Base-by-base conservation (phyloP, 441 rosid species). In the Croton setiger region DNA sequence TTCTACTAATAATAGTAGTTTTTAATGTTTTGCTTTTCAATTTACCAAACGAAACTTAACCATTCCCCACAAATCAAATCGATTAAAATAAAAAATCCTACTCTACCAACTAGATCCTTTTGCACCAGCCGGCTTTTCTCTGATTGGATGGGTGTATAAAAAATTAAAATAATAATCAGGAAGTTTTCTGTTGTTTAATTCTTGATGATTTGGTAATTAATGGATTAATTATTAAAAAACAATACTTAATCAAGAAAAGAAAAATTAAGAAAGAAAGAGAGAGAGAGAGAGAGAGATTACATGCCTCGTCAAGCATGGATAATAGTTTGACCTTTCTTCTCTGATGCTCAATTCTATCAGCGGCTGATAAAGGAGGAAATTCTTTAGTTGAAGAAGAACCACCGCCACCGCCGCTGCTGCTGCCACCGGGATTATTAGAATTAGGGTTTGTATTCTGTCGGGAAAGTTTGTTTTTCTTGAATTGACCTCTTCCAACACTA, bases 301-400 rank as follows among this genome's bases (percentile, higher is more conserved):
- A 81, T 88, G 88, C 98, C 98, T 94, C 97, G 75, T 94, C 97
- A 77, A 94, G 91, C 98, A 92, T 94, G 78, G 93, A 69, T 69
- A 94, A 69, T 57, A 94, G 88, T 77, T 91, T 94, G 85, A 81
- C 90, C 91, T 92, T 94, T 77, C 92, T 85, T 75, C 97, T 83
- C 72, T 94, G 98, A 76, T 91, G 92, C 74, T 94, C 98, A 78
- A 90, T 86, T 72, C 97, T 84, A 72, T 92, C 97, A 27, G 96
- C 79, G 2, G 92, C 89, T 52, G 97, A 86, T 53, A 88, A 71
- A 49, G 89, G 88, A 74, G 85, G 80, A 35, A 68, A 51, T 67
- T 89, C 96, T 49, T 84, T 86, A 4, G 86, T 72, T 0, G 92
- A 78, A 21, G 91, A 82, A 20, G 85, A 79, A 60, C 82, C 84